A percentile compares a stretch with the other conserved stretches of the same genome.
phyloP scores from a whole-genome alignment of 257 asterid genomes.

The Przewalskia tangutica region DNA sequence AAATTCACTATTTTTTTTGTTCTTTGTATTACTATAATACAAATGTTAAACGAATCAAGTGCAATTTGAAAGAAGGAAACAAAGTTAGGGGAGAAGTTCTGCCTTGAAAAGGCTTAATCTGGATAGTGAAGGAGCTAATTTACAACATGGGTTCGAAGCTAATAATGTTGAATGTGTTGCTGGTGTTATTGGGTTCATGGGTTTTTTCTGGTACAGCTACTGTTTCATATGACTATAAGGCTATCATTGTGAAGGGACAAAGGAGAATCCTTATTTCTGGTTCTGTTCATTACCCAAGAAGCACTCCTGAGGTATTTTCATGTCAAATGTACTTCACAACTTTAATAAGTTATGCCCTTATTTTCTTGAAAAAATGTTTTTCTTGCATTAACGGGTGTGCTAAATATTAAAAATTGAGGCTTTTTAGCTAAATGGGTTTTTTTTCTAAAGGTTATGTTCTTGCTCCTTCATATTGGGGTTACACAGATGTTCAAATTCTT shows the following conservation, averaged over 20 bases:
- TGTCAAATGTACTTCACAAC: constrained; percentile 10
- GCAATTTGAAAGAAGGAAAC: too few species aligned
- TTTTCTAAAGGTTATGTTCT: not conserved
- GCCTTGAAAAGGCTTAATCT: constrained; percentile 9
- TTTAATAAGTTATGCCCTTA: not conserved
- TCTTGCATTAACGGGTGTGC: not conserved
- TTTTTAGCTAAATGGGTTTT: not conserved
- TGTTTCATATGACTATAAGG: constrained; percentile 66
- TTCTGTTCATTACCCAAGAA: constrained; percentile 89
- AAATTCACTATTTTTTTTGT: not conserved
- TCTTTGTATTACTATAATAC: not conserved
- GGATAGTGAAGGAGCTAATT: not conserved
- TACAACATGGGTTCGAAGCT: constrained; percentile 3
- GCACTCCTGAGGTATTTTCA: constrained; percentile 78
- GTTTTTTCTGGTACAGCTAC: constrained; percentile 23
- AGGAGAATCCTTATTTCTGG: constrained; percentile 75
- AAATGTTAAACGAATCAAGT: not conserved
- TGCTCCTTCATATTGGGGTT: too few species aligned
- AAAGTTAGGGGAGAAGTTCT: not conserved
- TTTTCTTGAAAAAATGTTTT: too few species aligned
- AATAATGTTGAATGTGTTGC: constrained; percentile 19
- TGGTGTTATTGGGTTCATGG: constrained; percentile 20
- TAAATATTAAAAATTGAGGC: not conserved
- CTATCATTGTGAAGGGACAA: constrained; percentile 67
- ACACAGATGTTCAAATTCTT: not conserved